phyloP scores from a whole-genome alignment of 345 rosid genomes.

The Brassica nigra region DNA sequence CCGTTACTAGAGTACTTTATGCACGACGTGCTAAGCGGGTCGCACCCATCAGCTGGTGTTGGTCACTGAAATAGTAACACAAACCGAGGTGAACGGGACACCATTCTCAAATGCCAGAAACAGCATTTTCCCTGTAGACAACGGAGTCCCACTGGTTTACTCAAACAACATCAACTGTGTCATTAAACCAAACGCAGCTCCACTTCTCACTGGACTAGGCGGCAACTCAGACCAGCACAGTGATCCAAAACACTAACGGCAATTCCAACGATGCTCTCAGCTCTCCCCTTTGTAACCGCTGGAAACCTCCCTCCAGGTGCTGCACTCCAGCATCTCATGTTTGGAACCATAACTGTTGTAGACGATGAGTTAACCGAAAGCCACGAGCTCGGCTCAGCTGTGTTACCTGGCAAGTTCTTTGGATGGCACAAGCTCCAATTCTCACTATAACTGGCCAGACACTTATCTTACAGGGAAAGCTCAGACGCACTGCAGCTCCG shows the following conservation, averaged over 20 bases:
- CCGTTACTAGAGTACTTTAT: background rate
- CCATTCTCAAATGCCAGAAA: background rate
- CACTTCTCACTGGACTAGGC: background rate
- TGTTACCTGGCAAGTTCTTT: background rate
- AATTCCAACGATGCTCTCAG: background rate
- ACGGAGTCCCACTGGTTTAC: background rate
- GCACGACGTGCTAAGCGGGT: background rate
- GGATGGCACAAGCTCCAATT: background rate
- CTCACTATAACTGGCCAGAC: too few species aligned
- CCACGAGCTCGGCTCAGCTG: background rate
- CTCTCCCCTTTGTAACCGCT: background rate
- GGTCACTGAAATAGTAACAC: background rate
- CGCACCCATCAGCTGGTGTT: background rate
- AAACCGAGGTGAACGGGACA: background rate
- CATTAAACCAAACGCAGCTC: background rate
- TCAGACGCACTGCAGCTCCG: too few species aligned
- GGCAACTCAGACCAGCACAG: background rate
- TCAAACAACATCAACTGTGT: background rate
- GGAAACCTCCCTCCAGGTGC: background rate
- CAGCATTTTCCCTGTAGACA: background rate
- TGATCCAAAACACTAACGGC: background rate
- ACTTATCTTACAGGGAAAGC: too few species aligned
- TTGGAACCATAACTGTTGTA: background rate
- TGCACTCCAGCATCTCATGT: background rate
- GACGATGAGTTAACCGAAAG: background rate